Base-by-base conservation (phyloP, 176 grass and related monocot species). In the Avena sativa region DNA sequence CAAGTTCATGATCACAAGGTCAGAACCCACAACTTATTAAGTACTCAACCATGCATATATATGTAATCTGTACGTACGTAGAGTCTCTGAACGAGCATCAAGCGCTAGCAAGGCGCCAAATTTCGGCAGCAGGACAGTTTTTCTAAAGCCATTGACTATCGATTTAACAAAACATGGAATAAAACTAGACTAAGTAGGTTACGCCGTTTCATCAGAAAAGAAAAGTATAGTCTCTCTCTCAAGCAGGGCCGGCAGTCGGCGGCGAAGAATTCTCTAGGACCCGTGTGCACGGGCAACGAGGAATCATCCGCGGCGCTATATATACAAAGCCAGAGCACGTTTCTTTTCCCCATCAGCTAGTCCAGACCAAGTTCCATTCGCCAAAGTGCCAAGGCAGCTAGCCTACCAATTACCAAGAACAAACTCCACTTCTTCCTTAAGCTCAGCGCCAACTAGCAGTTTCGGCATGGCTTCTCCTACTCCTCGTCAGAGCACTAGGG, bases 241-340 rank as follows among this genome's bases (percentile, higher is more conserved):
- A 1, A n/a, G 63, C 26, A 12, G 63, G 63, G 63, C 63, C 64
- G 28, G 64, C 63, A 16, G 63, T 66, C 16, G 63, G 28, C 15
- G 21, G 5, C 28, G 0, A 32, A 65, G 12, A 65, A 30, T 30
- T 65, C 62, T 60, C 86, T 47, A 1, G 8, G 44, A 8, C 9
- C 46, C 46, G 46, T 10, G 46, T 47, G 48, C 3, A 73, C 76
- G 55, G 20, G 57, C 12, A 9, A 63, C 82, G 30, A 80, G 72
- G 62, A 86, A 86, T 78, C 88, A 0, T n/a, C 20, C 62, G 11
- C 28, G 51, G 51, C 30, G 40, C 79, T 82, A 90, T 90, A 90
- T 78, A 70, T 86, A 70, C 4, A 43, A 40, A 16, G 4, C 51
- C n/a, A 10, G 30, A 10, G 6, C 28, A 12, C 48, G 16, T 3